Conservation (phyloP, 2,329 filamentous ascomycete genomes). For the Blastomyces emzantsi region DNA sequence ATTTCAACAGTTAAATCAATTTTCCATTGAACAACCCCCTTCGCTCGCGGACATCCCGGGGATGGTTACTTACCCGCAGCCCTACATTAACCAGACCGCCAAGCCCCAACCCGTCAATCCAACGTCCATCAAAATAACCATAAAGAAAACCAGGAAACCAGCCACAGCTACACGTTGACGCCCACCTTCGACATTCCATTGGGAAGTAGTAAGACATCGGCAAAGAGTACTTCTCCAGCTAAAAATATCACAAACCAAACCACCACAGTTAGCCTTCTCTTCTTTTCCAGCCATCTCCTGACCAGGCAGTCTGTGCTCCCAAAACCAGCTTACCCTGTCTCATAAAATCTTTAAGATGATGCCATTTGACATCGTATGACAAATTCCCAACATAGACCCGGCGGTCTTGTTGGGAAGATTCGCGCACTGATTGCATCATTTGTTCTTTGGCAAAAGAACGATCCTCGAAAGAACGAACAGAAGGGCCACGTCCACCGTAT, state of each 20-base stretch:
- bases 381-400: slow-evolving; percentile 99
- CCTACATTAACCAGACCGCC: slow-evolving; percentile 89
- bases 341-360: slow-evolving; percentile 99
- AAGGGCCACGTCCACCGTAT: slow-evolving; percentile 52
- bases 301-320: too few species aligned
- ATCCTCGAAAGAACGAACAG: slow-evolving; percentile 70
- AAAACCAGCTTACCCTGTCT: slow-evolving; percentile 69
- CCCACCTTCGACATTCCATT: slow-evolving; percentile 99
- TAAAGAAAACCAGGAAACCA: slow-evolving; percentile 58
- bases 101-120: slow-evolving; percentile 98
- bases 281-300: neutral
- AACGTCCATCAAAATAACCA: slow-evolving; percentile 70
- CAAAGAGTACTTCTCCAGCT: slow-evolving; percentile 99
- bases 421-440: slow-evolving; percentile 92
- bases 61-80: slow-evolving; percentile 80
- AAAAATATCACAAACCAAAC: slow-evolving; percentile 33
- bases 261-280: slow-evolving; percentile 25
- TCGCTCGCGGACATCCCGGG: neutral
- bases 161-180: slow-evolving; percentile 81
- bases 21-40: neutral
- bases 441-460: slow-evolving; percentile 75
- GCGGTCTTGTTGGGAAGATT: slow-evolving; percentile 95
- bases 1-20: slow-evolving; percentile 10
- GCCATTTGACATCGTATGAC: slow-evolving; percentile 99
- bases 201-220: slow-evolving; percentile 97